Conservation (phyloP, 345 rosid species). For the Salix udensis region DNA sequence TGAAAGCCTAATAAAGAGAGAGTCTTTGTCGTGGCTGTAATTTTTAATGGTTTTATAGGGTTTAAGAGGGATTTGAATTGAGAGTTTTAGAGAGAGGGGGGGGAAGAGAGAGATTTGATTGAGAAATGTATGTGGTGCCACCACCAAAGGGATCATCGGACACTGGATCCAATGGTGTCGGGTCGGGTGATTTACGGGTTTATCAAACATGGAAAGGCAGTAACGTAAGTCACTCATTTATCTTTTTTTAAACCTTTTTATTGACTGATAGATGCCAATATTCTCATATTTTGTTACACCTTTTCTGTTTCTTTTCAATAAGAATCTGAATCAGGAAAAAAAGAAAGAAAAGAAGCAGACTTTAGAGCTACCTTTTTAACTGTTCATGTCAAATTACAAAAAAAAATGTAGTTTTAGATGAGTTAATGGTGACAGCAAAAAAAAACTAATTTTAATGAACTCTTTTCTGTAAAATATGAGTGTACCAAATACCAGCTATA, state of each 20-base stretch:
- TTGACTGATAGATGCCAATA: neutral
- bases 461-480: neutral
- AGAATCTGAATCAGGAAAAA: neutral
- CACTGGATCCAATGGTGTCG: constrained; percentile 48
- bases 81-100: neutral
- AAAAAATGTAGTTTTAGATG: neutral
- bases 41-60: neutral
- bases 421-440: neutral
- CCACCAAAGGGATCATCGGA: constrained; percentile 82
- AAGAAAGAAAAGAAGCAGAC: neutral
- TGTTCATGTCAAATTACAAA: neutral
- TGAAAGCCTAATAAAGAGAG: neutral
- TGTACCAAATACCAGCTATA: neutral
- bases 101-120: neutral
- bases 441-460: neutral
- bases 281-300: neutral
- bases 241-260: neutral
- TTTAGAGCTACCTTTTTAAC: neutral
- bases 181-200: constrained; percentile 33
- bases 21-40: neutral
- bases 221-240: constrained; percentile 7
- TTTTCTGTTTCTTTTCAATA: neutral
- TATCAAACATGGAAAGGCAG: constrained; percentile 36
- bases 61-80: neutral
- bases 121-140: constrained; percentile 83